Evolutionary conservation across 73 alveolate species (phyloP).

Genomic region (Paramecium pentaurelia): DNA sequence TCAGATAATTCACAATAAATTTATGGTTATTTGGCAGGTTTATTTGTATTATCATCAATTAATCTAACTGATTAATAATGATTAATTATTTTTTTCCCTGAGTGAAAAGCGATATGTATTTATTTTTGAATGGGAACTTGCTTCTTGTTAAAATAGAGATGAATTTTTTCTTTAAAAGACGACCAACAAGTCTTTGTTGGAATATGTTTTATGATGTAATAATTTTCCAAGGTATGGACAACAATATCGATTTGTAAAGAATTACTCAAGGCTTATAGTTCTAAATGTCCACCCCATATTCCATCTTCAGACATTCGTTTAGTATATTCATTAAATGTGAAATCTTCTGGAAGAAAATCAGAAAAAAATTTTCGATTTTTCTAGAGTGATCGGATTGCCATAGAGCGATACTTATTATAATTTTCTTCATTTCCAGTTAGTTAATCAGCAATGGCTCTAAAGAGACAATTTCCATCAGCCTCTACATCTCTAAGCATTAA

Average conservation of each 20-base stretch:
- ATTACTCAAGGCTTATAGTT: conserved; percentile 73
- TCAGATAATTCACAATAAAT: not conserved
- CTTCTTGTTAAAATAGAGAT: conserved; percentile 68
- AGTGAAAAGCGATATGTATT: conserved; percentile 78
- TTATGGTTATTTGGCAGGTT: conserved; percentile 42
- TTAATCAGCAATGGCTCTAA: conserved; percentile 83
- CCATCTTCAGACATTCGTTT: conserved; percentile 72
- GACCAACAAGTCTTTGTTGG: not conserved
- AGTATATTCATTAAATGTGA: conserved; percentile 75
- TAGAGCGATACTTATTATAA: conserved; percentile 65
- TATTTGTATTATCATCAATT: conserved; percentile 70
- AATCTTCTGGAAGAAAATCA: conserved; percentile 85
- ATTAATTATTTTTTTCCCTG: conserved; percentile 63
- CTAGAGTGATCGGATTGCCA: conserved; percentile 68
- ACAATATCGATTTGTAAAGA: conserved; percentile 66
- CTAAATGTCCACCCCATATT: conserved; percentile 91
- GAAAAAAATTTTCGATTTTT: conserved; percentile 63
- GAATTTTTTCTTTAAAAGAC: conserved; percentile 55
- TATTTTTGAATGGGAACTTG: conserved; percentile 52
- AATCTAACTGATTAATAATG: conserved; percentile 82
- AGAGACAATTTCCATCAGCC: conserved; percentile 89
- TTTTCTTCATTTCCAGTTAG: conserved; percentile 80
- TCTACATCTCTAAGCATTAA: conserved; percentile 72
- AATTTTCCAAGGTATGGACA: conserved; percentile 78
- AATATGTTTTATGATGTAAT: not conserved